These are phyloP conservation scores for Tinospora cordifolia DNA, from an alignment of 164 flowering plant species.

Conservation along the genomic window DNA sequence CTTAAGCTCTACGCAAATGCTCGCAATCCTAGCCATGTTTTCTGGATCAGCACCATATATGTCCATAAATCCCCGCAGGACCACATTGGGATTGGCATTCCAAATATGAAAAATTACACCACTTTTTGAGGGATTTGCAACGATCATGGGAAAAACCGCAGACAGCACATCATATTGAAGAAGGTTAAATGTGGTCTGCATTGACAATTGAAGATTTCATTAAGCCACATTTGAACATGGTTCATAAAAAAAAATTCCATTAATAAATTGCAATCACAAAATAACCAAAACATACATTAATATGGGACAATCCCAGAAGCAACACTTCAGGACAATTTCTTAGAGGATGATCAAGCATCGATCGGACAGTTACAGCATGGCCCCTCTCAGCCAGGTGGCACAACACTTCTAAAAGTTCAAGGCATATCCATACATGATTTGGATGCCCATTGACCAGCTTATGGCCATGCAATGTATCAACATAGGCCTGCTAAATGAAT, in stretches of 20 bases:
- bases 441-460: slow-evolving; percentile 44
- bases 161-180: slow-evolving; percentile 68
- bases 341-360: slow-evolving; percentile 59
- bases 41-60: slow-evolving; percentile 37
- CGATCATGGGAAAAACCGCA: slow-evolving; percentile 48
- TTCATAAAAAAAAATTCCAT: background rate
- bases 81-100: slow-evolving; percentile 55
- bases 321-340: slow-evolving; percentile 65
- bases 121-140: slow-evolving; percentile 32
- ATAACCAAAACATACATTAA: slow-evolving; percentile 41
- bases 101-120: slow-evolving; percentile 57
- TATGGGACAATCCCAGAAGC: slow-evolving; percentile 80
- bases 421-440: slow-evolving; percentile 76
- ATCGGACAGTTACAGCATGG: slow-evolving; percentile 51
- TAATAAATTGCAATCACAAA: background rate
- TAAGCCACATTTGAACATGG: background rate
- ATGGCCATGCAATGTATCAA: slow-evolving; percentile 44
- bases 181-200: slow-evolving; percentile 83
- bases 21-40: slow-evolving; percentile 41
- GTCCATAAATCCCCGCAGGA: slow-evolving; percentile 60
- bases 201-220: slow-evolving; percentile 8
- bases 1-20: slow-evolving; percentile 72
- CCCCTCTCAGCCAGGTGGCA: slow-evolving; percentile 88
- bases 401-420: slow-evolving; percentile 68
- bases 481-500: slow-evolving; percentile 41